A percentile compares a stretch with the other conserved stretches of the same genome.
phyloP scores from a whole-genome alignment of 2,329 filamentous ascomycete species.

The Tolypocladium inflatum region DNA sequence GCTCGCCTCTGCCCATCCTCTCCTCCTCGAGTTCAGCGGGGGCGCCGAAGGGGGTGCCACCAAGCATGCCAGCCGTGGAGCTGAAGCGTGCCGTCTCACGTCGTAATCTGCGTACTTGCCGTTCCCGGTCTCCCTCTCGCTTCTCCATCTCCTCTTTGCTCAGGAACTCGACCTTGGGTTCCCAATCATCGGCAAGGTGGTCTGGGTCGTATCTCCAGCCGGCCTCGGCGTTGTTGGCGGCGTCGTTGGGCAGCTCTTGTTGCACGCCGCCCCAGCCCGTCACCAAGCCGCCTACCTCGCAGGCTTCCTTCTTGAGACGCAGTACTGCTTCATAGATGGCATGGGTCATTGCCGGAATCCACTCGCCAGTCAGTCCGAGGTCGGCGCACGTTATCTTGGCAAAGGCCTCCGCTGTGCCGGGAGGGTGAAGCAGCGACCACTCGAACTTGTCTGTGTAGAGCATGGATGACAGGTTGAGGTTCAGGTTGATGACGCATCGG shows the following conservation, averaged over 20 bases:
- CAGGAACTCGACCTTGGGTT: constrained; percentile 69
- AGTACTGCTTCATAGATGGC: constrained; percentile 94
- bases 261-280: constrained; percentile 52
- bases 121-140: constrained; percentile 85
- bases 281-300: constrained; percentile 83
- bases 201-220: constrained; percentile 96
- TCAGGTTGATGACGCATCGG: constrained; percentile 82
- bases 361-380: constrained; percentile 80
- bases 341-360: constrained; percentile 88
- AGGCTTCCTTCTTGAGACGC: constrained; percentile 90
- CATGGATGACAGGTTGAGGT: constrained; percentile 82
- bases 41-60: constrained; percentile 58
- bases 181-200: constrained; percentile 75
- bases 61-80: constrained; percentile 71
- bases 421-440: constrained; percentile 88
- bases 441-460: constrained; percentile 97
- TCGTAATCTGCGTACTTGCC: constrained; percentile 76
- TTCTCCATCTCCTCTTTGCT: constrained; percentile 97
- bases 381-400: constrained; percentile 90
- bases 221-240: constrained; percentile 69
- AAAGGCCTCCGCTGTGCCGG: constrained; percentile 85
- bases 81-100: constrained; percentile 90
- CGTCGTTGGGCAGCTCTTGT: constrained; percentile 77
- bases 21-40: constrained; percentile 55
- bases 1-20: constrained; percentile 81